Percentiles rank a stretch among this genome's conserved stretches.
phyloP scores from a whole-genome alignment of 2,329 filamentous ascomycete genomes.

The Alternaria panax region DNA sequence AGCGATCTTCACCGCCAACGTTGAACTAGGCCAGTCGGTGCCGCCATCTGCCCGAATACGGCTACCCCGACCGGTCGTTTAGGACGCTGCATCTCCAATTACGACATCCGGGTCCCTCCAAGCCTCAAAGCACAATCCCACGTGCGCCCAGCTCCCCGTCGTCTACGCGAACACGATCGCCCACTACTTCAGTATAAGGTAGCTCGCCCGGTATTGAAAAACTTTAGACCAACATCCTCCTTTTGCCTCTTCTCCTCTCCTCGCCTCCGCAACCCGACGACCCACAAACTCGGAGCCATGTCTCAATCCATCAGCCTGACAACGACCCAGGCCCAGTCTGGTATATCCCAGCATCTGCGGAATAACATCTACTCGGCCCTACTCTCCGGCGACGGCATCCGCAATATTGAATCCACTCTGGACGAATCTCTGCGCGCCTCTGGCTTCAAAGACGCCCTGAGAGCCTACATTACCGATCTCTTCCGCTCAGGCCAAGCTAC shows the following conservation, averaged over 20 bases:
- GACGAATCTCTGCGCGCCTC: conserved; percentile 62
- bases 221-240: conserved; percentile 3
- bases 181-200: conserved; percentile 15
- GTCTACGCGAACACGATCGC: conserved; percentile 15
- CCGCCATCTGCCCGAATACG: conserved; percentile 14
- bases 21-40: conserved; percentile 7
- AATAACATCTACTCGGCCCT: conserved; percentile 56
- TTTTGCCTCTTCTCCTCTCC: not conserved
- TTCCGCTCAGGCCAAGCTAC: conserved; percentile 65
- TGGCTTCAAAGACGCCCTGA: conserved; percentile 67
- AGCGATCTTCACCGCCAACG: conserved; percentile 20
- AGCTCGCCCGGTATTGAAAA: conserved; percentile 11
- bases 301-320: conserved; percentile 32
- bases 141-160: conserved; percentile 9
- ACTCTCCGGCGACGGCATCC: conserved; percentile 58
- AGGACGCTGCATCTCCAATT: conserved; percentile 9
- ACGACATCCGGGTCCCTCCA: conserved; percentile 11
- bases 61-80: conserved; percentile 15
- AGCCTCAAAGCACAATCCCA: conserved; percentile 14
- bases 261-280: not conserved
- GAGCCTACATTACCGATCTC: conserved; percentile 62
- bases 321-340: conserved; percentile 51
- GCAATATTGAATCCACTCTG: conserved; percentile 63
- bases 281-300: conserved; percentile 4
- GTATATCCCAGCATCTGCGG: conserved; percentile 51